Base-by-base conservation (phyloP, 768 basidiomycete species). In the Calocybe indica region DNA sequence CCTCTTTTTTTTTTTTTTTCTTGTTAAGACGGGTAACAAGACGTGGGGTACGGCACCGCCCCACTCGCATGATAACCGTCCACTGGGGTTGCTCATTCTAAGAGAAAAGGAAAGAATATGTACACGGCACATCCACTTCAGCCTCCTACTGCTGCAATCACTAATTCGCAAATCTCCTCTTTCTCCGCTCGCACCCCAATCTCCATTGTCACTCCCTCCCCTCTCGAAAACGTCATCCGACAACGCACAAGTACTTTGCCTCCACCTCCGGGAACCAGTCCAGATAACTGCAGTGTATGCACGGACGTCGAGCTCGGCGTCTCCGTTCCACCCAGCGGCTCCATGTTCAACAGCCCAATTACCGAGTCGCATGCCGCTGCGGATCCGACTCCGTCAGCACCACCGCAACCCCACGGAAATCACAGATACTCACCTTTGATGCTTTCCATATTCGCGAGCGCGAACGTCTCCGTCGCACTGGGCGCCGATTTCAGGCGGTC, bases 281-380 rank as follows among this genome's bases (percentile, higher is more conserved):
- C 96, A 11, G 93, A 91, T 37, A 99, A 65, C 60, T 95, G 94
- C 46, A 99, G 76, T 29, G 94, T 95, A 67, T 99, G 96, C 42
- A 97, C 88, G 3, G 92, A 85, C 7, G 83, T 73, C 28, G 89
- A 89, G 13, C 82, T 71, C 0, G 95, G 92, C 6, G 68, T 64
- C 63, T 97, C 91, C 4, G 88, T 85, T 9, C 96, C 96, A 52
- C 95, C 95, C 12, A 99, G 72, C 5, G 96, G 79, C 60, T 97
- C 92, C 95, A 99, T 98, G 62, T 91, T 88, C 52, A 98, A 83
- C 30, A 98, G 88, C 60, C 96, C 94, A 57, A 94, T 80, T 57
- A 98, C 87, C 28, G 95, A 96, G 61, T 93, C 88, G 67, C 94
- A 96, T 8, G 95, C 95, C 58, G 92, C 94, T 95, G 61, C 40